Percentiles rank a stretch among this genome's conserved stretches.
These are phyloP conservation scores for Lactifluus hygrophoroides DNA, from an alignment of 768 basidiomycete species.

Conservation along the genomic window DNA sequence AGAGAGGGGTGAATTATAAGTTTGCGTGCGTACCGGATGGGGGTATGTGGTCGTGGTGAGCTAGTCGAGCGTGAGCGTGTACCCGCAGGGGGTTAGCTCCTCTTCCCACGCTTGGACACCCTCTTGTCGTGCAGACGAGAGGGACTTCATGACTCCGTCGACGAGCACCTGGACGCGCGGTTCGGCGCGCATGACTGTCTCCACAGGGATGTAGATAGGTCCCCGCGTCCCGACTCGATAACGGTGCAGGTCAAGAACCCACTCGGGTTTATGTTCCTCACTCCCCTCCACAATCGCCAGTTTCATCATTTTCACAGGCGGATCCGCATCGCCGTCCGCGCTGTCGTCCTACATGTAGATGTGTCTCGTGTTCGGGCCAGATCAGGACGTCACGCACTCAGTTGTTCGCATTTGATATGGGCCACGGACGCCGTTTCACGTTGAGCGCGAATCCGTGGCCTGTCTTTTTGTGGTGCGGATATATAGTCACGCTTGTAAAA, in stretches of 20 bases:
- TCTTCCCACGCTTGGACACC: constrained; percentile 99
- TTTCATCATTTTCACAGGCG: constrained; percentile 83
- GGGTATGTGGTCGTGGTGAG: constrained; percentile 36
- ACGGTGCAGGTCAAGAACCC: constrained; percentile 55
- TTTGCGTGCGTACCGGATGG: constrained; percentile 44
- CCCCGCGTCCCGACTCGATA: constrained; percentile 58
- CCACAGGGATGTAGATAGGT: constrained; percentile 35
- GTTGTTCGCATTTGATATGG: constrained; percentile 31
- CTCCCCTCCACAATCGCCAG: constrained; percentile 80
- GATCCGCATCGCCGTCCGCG: constrained; percentile 69
- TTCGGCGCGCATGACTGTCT: constrained; percentile 32
- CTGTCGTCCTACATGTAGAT: constrained; percentile 15
- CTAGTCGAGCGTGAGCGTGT: constrained; percentile 53
- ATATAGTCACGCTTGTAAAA: constrained; percentile 56
- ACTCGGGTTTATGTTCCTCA: constrained; percentile 84
- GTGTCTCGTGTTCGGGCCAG: too few species aligned
- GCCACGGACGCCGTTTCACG: constrained; percentile 63
- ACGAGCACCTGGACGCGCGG: constrained; percentile 47
- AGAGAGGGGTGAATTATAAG: not conserved
- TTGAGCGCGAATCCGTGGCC: constrained; percentile 76
- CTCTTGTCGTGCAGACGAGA: constrained; percentile 85
- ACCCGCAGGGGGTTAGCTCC: constrained; percentile 82
- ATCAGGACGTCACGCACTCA: constrained; percentile 47
- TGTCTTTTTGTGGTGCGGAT: constrained; percentile 59
- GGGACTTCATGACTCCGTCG: constrained; percentile 64